A percentile compares a stretch with the other conserved stretches of the same genome.
These are phyloP conservation scores for Pythium folliculosum DNA, from an alignment of 352 stramenopile genomes.

Conservation along the genomic window DNA sequence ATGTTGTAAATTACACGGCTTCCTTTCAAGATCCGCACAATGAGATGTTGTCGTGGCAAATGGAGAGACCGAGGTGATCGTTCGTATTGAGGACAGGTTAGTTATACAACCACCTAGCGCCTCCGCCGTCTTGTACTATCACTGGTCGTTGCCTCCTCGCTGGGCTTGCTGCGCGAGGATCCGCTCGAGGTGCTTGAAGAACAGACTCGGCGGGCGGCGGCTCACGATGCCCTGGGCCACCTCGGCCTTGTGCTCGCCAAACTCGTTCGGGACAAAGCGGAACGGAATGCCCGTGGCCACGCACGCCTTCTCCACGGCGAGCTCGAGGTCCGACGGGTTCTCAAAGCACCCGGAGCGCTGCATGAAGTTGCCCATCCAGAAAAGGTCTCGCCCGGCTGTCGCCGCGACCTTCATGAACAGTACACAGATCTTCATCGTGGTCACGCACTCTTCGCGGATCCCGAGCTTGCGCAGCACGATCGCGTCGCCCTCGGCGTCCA, in stretches of 20 bases:
- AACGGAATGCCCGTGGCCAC: conserved; percentile 46
- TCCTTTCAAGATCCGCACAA: conserved; percentile 2
- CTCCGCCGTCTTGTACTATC: not conserved
- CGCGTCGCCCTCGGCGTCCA: conserved; percentile 59
- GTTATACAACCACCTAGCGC: too few relatives aligned
- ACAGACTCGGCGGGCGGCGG: conserved; percentile 60
- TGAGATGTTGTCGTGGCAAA: not conserved
- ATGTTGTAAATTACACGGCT: not conserved
- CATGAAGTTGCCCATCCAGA: conserved; percentile 78
- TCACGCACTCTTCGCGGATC: conserved; percentile 74
- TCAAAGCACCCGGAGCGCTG: conserved; percentile 68
- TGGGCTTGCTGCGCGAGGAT: conserved; percentile 23
- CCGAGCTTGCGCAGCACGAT: conserved; percentile 49
- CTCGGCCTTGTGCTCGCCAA: conserved; percentile 57
- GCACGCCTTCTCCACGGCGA: conserved; percentile 51
- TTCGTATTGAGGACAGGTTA: too few relatives aligned
- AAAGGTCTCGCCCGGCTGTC: conserved; percentile 45
- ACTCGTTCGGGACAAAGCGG: conserved; percentile 55
- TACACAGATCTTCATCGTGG: conserved; percentile 75
- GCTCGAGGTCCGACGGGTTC: conserved; percentile 57
- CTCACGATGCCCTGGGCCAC: conserved; percentile 60
- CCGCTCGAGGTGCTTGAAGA: conserved; percentile 57
- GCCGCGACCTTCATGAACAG: conserved; percentile 65
- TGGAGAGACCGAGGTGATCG: not conserved
- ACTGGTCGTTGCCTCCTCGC: not conserved